Evolutionary conservation across 768 basidiomycete species (phyloP).

Genomic region (Mycena indigotica): DNA sequence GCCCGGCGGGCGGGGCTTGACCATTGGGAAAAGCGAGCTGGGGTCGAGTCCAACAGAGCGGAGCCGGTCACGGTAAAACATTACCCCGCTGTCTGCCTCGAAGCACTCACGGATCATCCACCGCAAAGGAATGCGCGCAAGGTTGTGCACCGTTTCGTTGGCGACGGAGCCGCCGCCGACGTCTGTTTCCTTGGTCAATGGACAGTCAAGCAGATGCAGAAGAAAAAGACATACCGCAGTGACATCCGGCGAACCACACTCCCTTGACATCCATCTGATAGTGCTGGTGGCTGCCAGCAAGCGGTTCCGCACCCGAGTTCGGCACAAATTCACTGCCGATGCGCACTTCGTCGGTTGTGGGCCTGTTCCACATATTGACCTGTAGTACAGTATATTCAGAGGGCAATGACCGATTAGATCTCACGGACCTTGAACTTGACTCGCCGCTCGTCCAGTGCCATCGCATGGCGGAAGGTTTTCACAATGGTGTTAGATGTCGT

Average conservation of each 20-base stretch:
- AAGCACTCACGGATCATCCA: conserved; percentile 61
- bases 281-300: no score
- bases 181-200: conserved; percentile 23
- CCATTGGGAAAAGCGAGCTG: conserved; percentile 37
- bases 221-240: conserved; percentile 34
- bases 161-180: conserved; percentile 37
- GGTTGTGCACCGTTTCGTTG: conserved; percentile 33
- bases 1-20: conserved; percentile 44
- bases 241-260: conserved; percentile 30
- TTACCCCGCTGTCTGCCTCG: conserved; percentile 41
- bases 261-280: conserved; percentile 50
- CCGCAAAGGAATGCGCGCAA: conserved; percentile 57
- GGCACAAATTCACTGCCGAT: no score
- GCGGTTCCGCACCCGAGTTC: no score
- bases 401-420: not conserved
- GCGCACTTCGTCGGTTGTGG: no score
- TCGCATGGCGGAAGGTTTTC: conserved; percentile 53
- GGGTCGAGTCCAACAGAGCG: conserved; percentile 38
- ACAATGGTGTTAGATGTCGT: conserved; percentile 48
- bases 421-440: conserved; percentile 55
- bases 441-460: conserved; percentile 56
- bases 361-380: conserved; percentile 34
- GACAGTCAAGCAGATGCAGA: not conserved
- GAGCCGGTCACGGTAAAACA: conserved; percentile 41
- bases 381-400: not conserved